Base-by-base conservation (phyloP, 495 filamentous ascomycete species). In the Astrothelium macrocarpum region DNA sequence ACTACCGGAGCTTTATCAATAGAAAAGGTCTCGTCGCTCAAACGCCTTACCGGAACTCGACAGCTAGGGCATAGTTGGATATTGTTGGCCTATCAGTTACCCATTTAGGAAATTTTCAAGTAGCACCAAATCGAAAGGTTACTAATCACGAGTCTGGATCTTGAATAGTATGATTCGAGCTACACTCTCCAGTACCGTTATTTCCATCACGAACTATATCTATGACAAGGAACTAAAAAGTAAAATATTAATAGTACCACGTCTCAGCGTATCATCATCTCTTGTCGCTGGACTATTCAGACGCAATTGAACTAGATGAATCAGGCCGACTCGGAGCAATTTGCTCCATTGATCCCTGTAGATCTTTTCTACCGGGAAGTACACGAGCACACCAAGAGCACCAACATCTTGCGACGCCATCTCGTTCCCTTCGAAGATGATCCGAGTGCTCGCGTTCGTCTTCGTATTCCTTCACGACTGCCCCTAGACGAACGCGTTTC, bases 391-490 rank as follows among this genome's bases (percentile, higher is more conserved):
- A 89, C 86, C 86, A 89, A 0, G 74, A 85, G 71, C 78, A 85
- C 83, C 80, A 95, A 75, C 81, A 91, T 75, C 79, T 76, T 68
- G 74, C 80, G 71, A 67, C 62, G 0, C 82, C 82, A 3, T 73
- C 71, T 25, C 82, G 75, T 73, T 89, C 86, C n/a, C 84, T 62
- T 1, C 75, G 77, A 32, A 89, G 70, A 59, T 79, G 79, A 65
- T 78, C 77, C 2, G 74, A 75, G 53, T 72, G 79, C 31, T 84
- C 83, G 59, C 83, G 79, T 77, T 94, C 91, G 72, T 94, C 89
- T 64, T 89, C 88, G 74, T 84, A 88, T 70, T 93, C 88, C 61
- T 84, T 84, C 34, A 95, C 91, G 64, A 86, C 90, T 23, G 87
- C 87, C 16, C 91, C 91, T 1, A 96, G 84, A 64, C 80, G 78